phyloP scores from a whole-genome alignment of 176 grass and related monocot genomes.

The Triticum aestivum region DNA sequence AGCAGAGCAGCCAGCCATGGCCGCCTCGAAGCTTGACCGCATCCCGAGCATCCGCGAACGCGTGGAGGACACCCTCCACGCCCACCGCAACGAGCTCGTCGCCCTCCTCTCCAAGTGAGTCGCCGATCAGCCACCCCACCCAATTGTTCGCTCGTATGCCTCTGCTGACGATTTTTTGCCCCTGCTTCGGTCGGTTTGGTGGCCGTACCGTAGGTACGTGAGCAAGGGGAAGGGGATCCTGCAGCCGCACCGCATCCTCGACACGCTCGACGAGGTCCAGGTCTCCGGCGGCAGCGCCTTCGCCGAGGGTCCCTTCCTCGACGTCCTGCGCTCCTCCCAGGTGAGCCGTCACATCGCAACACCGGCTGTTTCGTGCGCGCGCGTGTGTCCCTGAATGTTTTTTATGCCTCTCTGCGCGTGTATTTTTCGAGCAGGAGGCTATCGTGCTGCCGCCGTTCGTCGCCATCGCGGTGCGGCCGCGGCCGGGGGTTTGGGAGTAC shows the following conservation, averaged over 20 bases:
- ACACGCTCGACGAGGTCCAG: slow-evolving; percentile 72
- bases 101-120: slow-evolving; percentile 78
- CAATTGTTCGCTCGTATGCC: not conserved
- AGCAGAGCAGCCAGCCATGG: slow-evolving; percentile 46
- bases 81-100: slow-evolving; percentile 93
- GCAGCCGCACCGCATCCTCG: slow-evolving; percentile 91
- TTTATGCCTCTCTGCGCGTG: not conserved
- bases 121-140: not conserved
- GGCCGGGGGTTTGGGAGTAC: slow-evolving; percentile 91
- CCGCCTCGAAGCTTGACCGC: slow-evolving; percentile 55
- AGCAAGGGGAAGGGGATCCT: slow-evolving; percentile 91
- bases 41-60: slow-evolving; percentile 69
- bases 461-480: slow-evolving; percentile 91
- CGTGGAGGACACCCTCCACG: slow-evolving; percentile 82
- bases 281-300: slow-evolving; percentile 43
- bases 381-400: not conserved
- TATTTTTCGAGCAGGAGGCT: slow-evolving; percentile 60
- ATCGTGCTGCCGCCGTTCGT: slow-evolving; percentile 97
- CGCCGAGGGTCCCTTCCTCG: slow-evolving; percentile 82
- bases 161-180: not conserved
- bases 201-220: slow-evolving; percentile 55
- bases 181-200: not conserved
- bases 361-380: not conserved
- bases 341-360: slow-evolving; percentile 26
- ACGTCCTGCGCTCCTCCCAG: slow-evolving; percentile 84